Evolutionary conservation across 306 rosid species (phyloP), one percentile per base, ranked within the genome.

Genomic region (Begonia fuchsioides): DNA sequence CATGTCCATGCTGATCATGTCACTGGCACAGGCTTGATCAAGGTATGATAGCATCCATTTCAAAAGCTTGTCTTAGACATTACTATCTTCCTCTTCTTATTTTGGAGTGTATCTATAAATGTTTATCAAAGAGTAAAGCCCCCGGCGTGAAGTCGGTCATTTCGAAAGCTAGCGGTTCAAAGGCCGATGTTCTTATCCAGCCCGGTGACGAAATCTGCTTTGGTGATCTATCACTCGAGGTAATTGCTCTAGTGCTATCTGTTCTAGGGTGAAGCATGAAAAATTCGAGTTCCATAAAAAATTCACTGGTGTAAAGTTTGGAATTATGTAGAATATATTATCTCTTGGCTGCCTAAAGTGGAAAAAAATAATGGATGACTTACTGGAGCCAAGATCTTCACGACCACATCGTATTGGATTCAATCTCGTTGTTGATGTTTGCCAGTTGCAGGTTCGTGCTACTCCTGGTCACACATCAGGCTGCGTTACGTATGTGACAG

Each of bases 1-100:
- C 98, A 85, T 70, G 94, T 92, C 40, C 98, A 92, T 57, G 96
- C 98, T n/a, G 98, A 92, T 64, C 98, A 92, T 76, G 80, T 92
- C 13, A 92, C 96, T 38, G 98, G 98, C 10, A 79, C 83, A 60
- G 98, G 96, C 45, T 82, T 79, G 14, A 65, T 92, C 12, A 92
- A 92, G 98, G 87, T 79, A 47, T 15, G 51, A 38, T 66, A 51
- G 53, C 44, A 49, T 44, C 12, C 1, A 12, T 39, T 46, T 50
- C 20, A 16, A 16, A 4, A n/a, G 10, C 16, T 13, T 14, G 10
- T 10, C 11, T 47, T 47, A 1, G 16, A 47, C 16, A 5, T 9
- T 8, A 15, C 50, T 15, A 15, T 10, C 11, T 47, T 55, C 45
- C 47, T 9, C 15, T 8, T 0, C 19, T 15, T n/a, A 52, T 56